Base-by-base conservation (phyloP, 192 early-diverging fungal genomes). In the Rhizophagus prolifer region DNA sequence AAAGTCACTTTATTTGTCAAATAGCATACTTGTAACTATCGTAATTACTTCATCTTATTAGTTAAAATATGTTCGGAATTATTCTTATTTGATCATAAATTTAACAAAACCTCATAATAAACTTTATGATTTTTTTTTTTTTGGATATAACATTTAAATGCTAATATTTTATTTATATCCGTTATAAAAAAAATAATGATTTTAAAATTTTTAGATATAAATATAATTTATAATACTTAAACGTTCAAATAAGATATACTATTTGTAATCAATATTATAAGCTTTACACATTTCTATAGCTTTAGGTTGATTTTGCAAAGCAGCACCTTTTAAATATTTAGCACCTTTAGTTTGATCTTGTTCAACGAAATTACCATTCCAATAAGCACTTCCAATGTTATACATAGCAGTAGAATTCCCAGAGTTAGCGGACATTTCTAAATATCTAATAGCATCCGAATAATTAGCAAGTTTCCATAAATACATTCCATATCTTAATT, bases 361-460 rank as follows among this genome's bases (percentile, higher is more conserved):
- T 16, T 8, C 5, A 16, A 65, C 36, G 8, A 4, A 36, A n/a
- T 23, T 64, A 9, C 74, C 62, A 41, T 46, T 62, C 8, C 26
- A 75, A 75, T 64, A 75, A n/a, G 58, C 26, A 26, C 58, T 64
- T 25, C 74, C 74, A 44, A 75, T 34, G 41, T 75, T 75, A 65
- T 75, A 75, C 74, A 75, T 75, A 5, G 61, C 74, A 16, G 74
- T 75, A 13, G 30, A 21, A 64, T 75, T 75, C 5, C 46, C 63
- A 4, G 62, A 21, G 9, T 65, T 23, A 46, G 74, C 74, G 8
- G 74, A 61, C 16, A 47, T 21, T 50, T 75, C 38, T 21, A 46
- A 59, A 75, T 75, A 75, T 10, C 23, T 75, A n/a, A 75, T 30
- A 2, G 74, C 74, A 10, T 75, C 62, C 12, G 2, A 1, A 21